Evolutionary conservation across 768 basidiomycete species (phyloP).

Genomic region (Trametes coccinea): DNA sequence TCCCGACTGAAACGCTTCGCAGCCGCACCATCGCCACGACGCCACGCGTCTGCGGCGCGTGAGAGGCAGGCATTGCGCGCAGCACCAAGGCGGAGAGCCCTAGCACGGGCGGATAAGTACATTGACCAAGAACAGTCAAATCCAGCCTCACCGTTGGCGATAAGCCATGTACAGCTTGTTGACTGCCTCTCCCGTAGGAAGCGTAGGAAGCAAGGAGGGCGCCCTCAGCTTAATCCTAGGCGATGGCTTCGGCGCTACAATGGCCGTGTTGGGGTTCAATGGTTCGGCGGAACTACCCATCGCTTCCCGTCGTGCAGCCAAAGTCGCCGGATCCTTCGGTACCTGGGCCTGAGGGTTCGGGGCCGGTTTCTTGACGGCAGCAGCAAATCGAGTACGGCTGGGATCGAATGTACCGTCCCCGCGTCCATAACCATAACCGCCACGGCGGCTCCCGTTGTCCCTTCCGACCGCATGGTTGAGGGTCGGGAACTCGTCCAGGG

Average conservation of each 20-base stretch:
- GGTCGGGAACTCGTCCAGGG: slow-evolving; percentile 73
- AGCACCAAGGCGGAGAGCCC: slow-evolving; percentile 89
- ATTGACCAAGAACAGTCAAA: neutral
- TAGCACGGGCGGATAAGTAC: slow-evolving; percentile 24
- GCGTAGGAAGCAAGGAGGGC: slow-evolving; percentile 82
- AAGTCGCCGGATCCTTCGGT: slow-evolving; percentile 37
- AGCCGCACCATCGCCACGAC: slow-evolving; percentile 91
- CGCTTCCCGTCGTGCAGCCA: slow-evolving; percentile 54
- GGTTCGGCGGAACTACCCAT: slow-evolving; percentile 63
- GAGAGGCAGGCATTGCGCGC: slow-evolving; percentile 93
- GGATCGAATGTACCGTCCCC: slow-evolving; percentile 62
- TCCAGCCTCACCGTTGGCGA: slow-evolving; percentile 45
- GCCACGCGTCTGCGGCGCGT: slow-evolving; percentile 94
- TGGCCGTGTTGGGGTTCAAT: slow-evolving; percentile 63
- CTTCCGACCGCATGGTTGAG: slow-evolving; percentile 39
- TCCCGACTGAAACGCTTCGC: slow-evolving; percentile 94
- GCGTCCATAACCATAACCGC: slow-evolving; percentile 37
- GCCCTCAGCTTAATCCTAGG: slow-evolving; percentile 83
- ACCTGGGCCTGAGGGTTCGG: slow-evolving; percentile 25
- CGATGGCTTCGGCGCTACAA: slow-evolving; percentile 79
- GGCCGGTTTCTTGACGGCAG: slow-evolving; percentile 79
- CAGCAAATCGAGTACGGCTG: slow-evolving; percentile 83
- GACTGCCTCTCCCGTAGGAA: slow-evolving; percentile 81
- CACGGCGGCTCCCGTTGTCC: slow-evolving; percentile 38
- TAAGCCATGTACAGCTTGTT: slow-evolving; percentile 87